Evolutionary conservation across 2,329 filamentous ascomycete genomes (phyloP).

Genomic region (Claviceps pazoutovae): DNA sequence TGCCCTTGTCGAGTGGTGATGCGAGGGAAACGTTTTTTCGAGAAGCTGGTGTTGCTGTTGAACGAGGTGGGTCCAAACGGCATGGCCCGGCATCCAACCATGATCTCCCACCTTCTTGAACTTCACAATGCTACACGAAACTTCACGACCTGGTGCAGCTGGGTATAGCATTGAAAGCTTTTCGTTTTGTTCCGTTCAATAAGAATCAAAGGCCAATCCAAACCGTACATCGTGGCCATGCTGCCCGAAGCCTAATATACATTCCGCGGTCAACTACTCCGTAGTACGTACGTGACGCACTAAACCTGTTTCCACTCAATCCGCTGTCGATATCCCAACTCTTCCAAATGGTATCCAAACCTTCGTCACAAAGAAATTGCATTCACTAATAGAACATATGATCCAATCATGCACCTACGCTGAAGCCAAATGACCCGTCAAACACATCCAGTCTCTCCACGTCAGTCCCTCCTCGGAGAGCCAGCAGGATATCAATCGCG

Average conservation of each 20-base stretch:
- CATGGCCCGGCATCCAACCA: not conserved
- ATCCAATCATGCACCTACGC: conserved; percentile 27
- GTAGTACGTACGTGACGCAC: not conserved
- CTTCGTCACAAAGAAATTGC: not conserved
- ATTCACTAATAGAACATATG: not conserved
- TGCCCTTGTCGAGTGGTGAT: no score
- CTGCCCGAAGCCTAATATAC: not conserved
- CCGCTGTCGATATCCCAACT: not conserved
- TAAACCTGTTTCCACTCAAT: not conserved
- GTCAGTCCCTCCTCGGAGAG: conserved; percentile 33
- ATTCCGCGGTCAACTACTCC: not conserved
- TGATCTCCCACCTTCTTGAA: not conserved
- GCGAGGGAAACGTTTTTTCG: not conserved
- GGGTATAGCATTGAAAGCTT: not conserved
- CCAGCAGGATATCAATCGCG: conserved; percentile 37
- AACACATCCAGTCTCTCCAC: conserved; percentile 38
- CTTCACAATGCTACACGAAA: not conserved
- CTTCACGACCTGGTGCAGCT: not conserved
- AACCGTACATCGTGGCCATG: not conserved
- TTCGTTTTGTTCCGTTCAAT: not conserved
- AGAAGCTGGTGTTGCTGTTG: not conserved
- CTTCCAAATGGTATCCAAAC: no score
- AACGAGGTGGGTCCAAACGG: not conserved
- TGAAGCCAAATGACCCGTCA: conserved; percentile 46
- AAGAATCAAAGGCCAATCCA: not conserved